Evolutionary conservation across 1,139 yeast genomes (phyloP).

Genomic region (Candida pseudoviswanathii): DNA sequence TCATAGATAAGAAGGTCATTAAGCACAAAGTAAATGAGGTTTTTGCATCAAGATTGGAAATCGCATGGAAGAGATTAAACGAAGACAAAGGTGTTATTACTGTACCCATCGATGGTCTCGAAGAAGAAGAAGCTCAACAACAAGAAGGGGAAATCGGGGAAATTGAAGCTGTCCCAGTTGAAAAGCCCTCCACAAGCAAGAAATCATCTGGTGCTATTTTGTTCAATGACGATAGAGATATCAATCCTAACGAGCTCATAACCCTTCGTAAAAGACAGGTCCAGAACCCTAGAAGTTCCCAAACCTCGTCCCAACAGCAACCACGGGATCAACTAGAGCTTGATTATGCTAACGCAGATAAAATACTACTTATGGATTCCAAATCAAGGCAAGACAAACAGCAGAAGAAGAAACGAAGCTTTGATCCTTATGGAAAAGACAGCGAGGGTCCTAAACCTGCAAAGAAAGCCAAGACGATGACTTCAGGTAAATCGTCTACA

Average conservation of each 20-base stretch:
- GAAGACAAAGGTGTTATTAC: slow-evolving; percentile 15
- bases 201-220: slow-evolving; percentile 6
- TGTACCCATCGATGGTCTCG: slow-evolving; percentile 17
- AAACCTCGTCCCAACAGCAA: background rate
- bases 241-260: slow-evolving; percentile 55
- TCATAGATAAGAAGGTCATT: slow-evolving; percentile 16
- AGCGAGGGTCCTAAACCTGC: slow-evolving; percentile 54
- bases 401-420: slow-evolving; percentile 46
- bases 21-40: slow-evolving; percentile 23
- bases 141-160: too few relatives aligned
- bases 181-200: background rate
- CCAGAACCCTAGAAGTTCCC: slow-evolving; percentile 4
- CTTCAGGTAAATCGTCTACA: slow-evolving; percentile 52
- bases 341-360: slow-evolving; percentile 54
- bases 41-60: slow-evolving; percentile 19
- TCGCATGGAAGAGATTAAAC: slow-evolving; percentile 21
- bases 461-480: slow-evolving; percentile 42
- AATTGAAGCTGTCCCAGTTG: too few relatives aligned
- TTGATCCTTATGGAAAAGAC: slow-evolving; percentile 59
- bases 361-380: slow-evolving; percentile 39
- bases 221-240: slow-evolving; percentile 16
- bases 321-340: slow-evolving; percentile 26
- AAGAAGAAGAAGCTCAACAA: slow-evolving; percentile 14
- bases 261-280: slow-evolving; percentile 43
- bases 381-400: slow-evolving; percentile 20